A percentile compares a stretch with the other conserved stretches of the same genome.
phyloP scores from a whole-genome alignment of 768 basidiomycete species.

The Leucosporidium yakuticum region DNA sequence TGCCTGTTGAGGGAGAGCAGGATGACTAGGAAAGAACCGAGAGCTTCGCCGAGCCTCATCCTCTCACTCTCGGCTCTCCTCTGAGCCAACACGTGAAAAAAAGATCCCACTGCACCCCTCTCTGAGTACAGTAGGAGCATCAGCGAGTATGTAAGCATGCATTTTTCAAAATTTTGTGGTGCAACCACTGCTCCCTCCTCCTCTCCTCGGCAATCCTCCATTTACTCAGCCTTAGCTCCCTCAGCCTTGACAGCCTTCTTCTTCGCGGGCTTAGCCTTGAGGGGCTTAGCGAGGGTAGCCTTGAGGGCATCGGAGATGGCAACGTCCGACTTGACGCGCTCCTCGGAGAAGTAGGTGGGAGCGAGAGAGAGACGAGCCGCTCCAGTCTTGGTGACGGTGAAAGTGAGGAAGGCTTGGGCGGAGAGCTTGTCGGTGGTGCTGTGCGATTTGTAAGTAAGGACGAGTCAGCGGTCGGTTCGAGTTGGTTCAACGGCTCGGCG shows the following conservation, averaged over 20 bases:
- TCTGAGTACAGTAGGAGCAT: no score
- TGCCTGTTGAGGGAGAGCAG: no score
- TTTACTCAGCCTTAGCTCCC: conserved; percentile 44
- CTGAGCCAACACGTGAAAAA: no score
- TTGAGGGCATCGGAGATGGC: conserved; percentile 83
- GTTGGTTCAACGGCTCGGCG: not conserved
- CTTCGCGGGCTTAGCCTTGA: conserved; percentile 59
- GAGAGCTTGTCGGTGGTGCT: conserved; percentile 64
- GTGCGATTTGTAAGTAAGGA: not conserved
- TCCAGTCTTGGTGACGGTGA: conserved; percentile 83
- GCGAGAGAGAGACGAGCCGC: conserved; percentile 80
- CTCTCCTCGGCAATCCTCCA: not conserved
- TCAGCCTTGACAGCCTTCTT: conserved; percentile 59
- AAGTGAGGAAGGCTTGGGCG: conserved; percentile 94
- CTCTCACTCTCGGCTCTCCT: no score
- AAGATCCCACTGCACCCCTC: no score
- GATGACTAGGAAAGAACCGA: no score
- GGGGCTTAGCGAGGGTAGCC: conserved; percentile 63
- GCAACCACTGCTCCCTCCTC: not conserved
- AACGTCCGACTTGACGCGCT: conserved; percentile 82
- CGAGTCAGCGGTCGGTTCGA: not conserved
- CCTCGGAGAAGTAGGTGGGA: conserved; percentile 87
- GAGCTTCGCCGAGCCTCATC: no score
- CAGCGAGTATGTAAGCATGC: no score
- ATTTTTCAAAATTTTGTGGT: no score